These are phyloP conservation scores for Amaranthus hypochondriacus DNA, from an alignment of 148 eudicot species.

Conservation along the genomic window DNA sequence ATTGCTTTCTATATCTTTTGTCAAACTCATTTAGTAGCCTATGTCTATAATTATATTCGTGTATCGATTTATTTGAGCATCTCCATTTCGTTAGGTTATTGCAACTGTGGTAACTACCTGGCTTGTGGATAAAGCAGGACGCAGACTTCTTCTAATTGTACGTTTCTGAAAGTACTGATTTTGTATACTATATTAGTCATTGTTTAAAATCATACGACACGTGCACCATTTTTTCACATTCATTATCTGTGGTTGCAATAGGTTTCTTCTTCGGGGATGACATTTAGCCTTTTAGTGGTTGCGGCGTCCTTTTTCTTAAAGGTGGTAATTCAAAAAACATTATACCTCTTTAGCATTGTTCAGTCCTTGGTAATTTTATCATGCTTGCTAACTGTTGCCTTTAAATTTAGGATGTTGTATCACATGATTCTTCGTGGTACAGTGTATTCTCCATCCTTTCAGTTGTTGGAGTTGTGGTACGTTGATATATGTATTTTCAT, in stretches of 20 bases:
- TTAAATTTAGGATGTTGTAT: slow-evolving; percentile 43
- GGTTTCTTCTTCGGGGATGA: slow-evolving; percentile 79
- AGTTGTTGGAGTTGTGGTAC: slow-evolving; percentile 91
- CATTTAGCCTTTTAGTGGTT: slow-evolving; percentile 64
- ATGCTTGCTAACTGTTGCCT: slow-evolving; percentile 2
- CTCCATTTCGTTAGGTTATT: slow-evolving; percentile 46
- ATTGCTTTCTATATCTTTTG: slow-evolving; percentile 1
- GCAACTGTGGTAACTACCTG: slow-evolving; percentile 78
- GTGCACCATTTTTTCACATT: background rate
- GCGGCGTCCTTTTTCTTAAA: slow-evolving; percentile 64
- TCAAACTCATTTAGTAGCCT: background rate
- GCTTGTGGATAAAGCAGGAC: slow-evolving; percentile 92
- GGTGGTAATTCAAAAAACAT: slow-evolving; percentile 37
- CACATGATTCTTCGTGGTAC: slow-evolving; percentile 48
- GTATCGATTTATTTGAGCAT: slow-evolving; percentile 11
- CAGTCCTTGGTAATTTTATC: background rate
- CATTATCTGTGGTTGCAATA: slow-evolving; percentile 23
- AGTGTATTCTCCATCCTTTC: slow-evolving; percentile 52
- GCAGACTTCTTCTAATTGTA: slow-evolving; percentile 80
- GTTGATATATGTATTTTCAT: slow-evolving; percentile 16
- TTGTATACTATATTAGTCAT: background rate
- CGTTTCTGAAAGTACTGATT: slow-evolving; percentile 27
- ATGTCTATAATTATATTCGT: background rate
- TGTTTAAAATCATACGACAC: background rate
- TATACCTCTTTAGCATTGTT: background rate